These are phyloP conservation scores for Diplotaxis tenuifolia DNA, from an alignment of 345 rosid species.

Conservation along the genomic window DNA sequence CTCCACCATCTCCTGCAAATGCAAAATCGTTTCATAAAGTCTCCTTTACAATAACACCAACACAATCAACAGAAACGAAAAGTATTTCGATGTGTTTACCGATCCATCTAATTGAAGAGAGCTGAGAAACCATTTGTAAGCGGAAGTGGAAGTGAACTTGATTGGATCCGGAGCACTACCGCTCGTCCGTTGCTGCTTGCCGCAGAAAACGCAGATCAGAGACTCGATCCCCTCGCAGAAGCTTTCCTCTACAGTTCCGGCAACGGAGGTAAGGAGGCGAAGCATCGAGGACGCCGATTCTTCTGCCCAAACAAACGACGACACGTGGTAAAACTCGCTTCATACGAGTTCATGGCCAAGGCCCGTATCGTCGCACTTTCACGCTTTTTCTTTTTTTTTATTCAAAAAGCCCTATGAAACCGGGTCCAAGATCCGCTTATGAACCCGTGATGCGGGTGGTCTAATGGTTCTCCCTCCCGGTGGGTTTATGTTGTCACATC, in stretches of 20 bases:
- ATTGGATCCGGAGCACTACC: conserved; percentile 59
- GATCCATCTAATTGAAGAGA: conserved; percentile 72
- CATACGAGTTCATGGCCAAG: too few relatives aligned
- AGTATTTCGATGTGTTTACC: conserved; percentile 34
- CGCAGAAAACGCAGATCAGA: conserved; percentile 75
- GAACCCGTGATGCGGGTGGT: too few relatives aligned
- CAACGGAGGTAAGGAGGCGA: background rate
- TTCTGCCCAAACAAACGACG: too few relatives aligned
- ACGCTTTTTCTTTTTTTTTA: too few relatives aligned
- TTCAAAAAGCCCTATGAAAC: too few relatives aligned
- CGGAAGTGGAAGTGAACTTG: conserved; percentile 58
- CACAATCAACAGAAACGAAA: background rate
- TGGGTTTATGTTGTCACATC: too few relatives aligned
- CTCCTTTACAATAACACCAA: background rate
- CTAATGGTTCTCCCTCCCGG: too few relatives aligned
- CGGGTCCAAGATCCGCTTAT: too few relatives aligned
- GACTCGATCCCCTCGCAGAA: conserved; percentile 65
- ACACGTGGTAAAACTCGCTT: too few relatives aligned
- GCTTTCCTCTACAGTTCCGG: conserved; percentile 57
- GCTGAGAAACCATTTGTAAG: conserved; percentile 63
- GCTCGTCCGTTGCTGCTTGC: conserved; percentile 41
- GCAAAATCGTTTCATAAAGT: background rate
- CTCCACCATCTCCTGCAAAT: conserved; percentile 68
- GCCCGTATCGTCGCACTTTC: too few relatives aligned
- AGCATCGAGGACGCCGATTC: too few relatives aligned